These are phyloP conservation scores for Epichloe festucae DNA, from an alignment of 2,329 filamentous ascomycete genomes.

Conservation along the genomic window DNA sequence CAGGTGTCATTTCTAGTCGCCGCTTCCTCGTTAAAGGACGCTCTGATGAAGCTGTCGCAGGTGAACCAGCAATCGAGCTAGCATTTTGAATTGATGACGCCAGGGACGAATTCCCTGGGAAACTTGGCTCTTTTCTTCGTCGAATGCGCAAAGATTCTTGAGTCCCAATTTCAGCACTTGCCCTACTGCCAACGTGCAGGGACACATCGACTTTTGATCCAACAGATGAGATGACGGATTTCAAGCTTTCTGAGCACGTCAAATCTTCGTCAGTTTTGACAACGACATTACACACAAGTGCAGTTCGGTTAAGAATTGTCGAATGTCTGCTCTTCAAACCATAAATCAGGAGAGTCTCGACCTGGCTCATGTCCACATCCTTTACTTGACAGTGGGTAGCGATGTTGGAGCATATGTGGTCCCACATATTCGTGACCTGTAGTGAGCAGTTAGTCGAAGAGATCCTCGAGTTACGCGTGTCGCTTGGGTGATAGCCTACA, in stretches of 20 bases:
- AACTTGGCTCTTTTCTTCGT: constrained; percentile 33
- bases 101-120: constrained; percentile 17
- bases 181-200: constrained; percentile 30
- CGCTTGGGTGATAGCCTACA: constrained; percentile 23
- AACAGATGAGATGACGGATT: constrained; percentile 47
- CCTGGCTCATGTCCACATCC: constrained; percentile 32
- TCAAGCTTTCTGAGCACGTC: constrained; percentile 52
- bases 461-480: background rate
- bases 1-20: constrained; percentile 16
- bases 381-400: constrained; percentile 21
- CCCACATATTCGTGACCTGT: constrained; percentile 28
- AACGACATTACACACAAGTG: constrained; percentile 53
- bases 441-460: constrained; percentile 14
- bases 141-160: constrained; percentile 31
- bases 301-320: constrained; percentile 37
- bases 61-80: constrained; percentile 6
- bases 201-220: constrained; percentile 37
- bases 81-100: constrained; percentile 15
- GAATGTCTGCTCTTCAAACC: constrained; percentile 46
- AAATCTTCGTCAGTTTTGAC: constrained; percentile 49
- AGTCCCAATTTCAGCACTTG: constrained; percentile 24
- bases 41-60: constrained; percentile 9
- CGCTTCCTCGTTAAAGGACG: constrained; percentile 16
- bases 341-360: constrained; percentile 43
- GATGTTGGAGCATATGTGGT: constrained; percentile 30